Evolutionary conservation across 495 filamentous ascomycete species (phyloP).

Genomic region (Aspergillus heteromorphus): DNA sequence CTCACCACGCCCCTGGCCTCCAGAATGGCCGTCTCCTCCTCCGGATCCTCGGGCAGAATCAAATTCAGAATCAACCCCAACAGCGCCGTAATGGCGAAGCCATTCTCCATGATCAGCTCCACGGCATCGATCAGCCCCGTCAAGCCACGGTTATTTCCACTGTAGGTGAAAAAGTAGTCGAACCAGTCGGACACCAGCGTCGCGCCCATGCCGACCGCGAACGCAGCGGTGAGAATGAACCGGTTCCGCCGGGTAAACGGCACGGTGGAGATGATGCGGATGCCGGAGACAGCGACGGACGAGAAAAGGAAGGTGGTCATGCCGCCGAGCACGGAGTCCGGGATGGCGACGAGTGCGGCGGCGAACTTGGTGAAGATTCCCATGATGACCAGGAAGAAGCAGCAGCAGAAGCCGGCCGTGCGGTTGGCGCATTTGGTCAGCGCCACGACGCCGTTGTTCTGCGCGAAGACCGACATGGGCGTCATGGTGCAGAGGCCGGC

Average conservation of each 20-base stretch:
- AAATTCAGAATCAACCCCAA: slow-evolving; percentile 70
- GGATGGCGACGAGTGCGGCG: slow-evolving; percentile 80
- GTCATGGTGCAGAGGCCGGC: slow-evolving; percentile 81
- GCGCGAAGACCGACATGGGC: slow-evolving; percentile 74
- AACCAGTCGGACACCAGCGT: slow-evolving; percentile 80
- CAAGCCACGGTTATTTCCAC: slow-evolving; percentile 63
- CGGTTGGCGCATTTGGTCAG: slow-evolving; percentile 86
- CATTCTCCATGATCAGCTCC: slow-evolving; percentile 71
- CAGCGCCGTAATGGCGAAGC: slow-evolving; percentile 60
- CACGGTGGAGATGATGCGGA: slow-evolving; percentile 74
- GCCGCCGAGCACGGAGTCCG: slow-evolving; percentile 73
- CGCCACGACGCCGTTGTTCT: slow-evolving; percentile 93
- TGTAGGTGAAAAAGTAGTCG: slow-evolving; percentile 67
- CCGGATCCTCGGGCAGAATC: slow-evolving; percentile 65
- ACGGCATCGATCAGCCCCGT: slow-evolving; percentile 81
- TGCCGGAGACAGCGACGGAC: slow-evolving; percentile 77
- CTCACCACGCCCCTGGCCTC: slow-evolving; percentile 17
- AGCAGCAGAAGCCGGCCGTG: slow-evolving; percentile 70
- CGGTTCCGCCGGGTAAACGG: slow-evolving; percentile 81
- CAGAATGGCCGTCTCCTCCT: slow-evolving; percentile 43
- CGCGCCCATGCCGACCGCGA: slow-evolving; percentile 74
- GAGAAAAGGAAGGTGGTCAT: slow-evolving; percentile 93
- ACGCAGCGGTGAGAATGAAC: slow-evolving; percentile 77
- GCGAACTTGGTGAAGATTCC: slow-evolving; percentile 91
- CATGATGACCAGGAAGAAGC: slow-evolving; percentile 82